Conservation (phyloP, 148 eudicot species). For the Silene latifolia region DNA sequence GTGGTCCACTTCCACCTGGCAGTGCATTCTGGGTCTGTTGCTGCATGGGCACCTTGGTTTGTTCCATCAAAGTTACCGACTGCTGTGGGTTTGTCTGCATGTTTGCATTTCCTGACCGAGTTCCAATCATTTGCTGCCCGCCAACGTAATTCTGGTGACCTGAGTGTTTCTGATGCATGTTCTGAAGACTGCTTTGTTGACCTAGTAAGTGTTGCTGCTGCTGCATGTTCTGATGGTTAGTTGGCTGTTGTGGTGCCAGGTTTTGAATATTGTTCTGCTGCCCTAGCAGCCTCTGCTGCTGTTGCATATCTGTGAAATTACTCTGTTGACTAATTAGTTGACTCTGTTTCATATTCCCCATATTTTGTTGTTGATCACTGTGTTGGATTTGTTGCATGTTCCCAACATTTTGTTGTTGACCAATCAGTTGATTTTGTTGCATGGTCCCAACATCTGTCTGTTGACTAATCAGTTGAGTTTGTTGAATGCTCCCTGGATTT, state of each 20-base stretch:
- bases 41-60: conserved; percentile 49
- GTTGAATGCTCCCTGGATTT: conserved; percentile 27
- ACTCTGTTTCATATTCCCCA: conserved; percentile 29
- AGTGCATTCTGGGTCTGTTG: conserved; percentile 65
- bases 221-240: conserved; percentile 48
- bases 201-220: conserved; percentile 45
- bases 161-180: conserved; percentile 69
- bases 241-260: conserved; percentile 59
- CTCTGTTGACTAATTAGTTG: conserved; percentile 36
- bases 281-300: conserved; percentile 54
- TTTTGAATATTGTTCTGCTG: conserved; percentile 61
- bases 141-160: conserved; percentile 49
- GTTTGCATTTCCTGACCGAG: conserved; percentile 56
- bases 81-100: conserved; percentile 71
- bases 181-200: conserved; percentile 49
- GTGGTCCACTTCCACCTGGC: conserved; percentile 53
- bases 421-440: conserved; percentile 57
- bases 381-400: conserved; percentile 56
- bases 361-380: conserved; percentile 48
- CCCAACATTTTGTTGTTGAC: conserved; percentile 50
- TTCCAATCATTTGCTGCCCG: conserved; percentile 61
- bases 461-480: conserved; percentile 34
- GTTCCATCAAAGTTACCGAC: conserved; percentile 59
- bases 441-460: conserved; percentile 48
- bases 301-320: conserved; percentile 68